phyloP scores from a whole-genome alignment of 805 yeast species.

The Sugiyamaella mastotermitis region DNA sequence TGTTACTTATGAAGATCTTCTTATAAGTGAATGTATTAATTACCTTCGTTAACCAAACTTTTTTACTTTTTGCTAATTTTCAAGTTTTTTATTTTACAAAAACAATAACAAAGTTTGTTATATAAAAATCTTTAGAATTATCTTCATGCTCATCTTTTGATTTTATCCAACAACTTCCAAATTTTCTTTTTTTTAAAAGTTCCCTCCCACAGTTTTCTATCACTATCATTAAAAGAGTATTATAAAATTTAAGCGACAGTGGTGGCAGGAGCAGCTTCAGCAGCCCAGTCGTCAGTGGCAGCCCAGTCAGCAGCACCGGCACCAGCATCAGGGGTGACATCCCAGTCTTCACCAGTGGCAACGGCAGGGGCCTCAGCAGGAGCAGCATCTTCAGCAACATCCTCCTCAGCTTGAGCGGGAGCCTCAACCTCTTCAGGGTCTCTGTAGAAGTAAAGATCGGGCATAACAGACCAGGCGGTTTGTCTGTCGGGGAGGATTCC shows the following conservation, averaged over 20 bases:
- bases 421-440: constrained; percentile 98
- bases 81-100: too few species aligned
- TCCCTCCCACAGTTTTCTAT: too few species aligned
- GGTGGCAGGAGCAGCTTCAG: constrained; percentile 30
- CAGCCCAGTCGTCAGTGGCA: constrained; percentile 41
- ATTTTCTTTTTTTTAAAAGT: too few species aligned
- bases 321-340: constrained; percentile 35
- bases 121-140: too few species aligned
- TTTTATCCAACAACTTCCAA: too few species aligned
- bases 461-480: constrained; percentile 98
- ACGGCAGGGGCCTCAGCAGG: constrained; percentile 70
- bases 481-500: constrained; percentile 95
- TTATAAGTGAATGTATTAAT: too few species aligned
- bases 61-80: too few species aligned
- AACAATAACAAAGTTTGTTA: too few species aligned
- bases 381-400: constrained; percentile 56
- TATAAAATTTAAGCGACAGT: constrained; percentile 8
- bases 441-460: constrained; percentile 99
- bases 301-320: constrained; percentile 60
- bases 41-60: too few species aligned
- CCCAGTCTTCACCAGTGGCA: constrained; percentile 49
- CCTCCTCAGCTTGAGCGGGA: constrained; percentile 60
- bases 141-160: too few species aligned
- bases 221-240: not conserved
- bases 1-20: too few species aligned